phyloP scores from a whole-genome alignment of 352 stramenopile species.

The Phytophthora megakarya region DNA sequence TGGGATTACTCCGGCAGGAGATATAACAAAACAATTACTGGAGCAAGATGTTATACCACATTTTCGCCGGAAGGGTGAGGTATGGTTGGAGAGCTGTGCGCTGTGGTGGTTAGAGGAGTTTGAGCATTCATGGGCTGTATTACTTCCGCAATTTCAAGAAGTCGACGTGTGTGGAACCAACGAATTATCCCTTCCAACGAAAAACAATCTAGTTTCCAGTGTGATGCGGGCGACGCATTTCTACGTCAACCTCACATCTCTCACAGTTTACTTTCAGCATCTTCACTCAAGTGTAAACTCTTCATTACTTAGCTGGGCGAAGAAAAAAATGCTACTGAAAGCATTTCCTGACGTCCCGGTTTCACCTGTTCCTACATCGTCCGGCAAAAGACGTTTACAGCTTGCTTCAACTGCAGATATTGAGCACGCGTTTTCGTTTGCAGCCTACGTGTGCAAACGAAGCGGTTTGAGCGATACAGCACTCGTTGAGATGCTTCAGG shows the following conservation, averaged over 20 bases:
- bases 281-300: conserved; percentile 71
- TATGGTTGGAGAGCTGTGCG: conserved; percentile 80
- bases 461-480: conserved; percentile 82
- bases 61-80: conserved; percentile 62
- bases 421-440: conserved; percentile 84
- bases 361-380: conserved; percentile 8
- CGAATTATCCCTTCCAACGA: conserved; percentile 8
- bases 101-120: conserved; percentile 88
- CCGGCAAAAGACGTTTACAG: conserved; percentile 28
- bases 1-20: conserved; percentile 65
- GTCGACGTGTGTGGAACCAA: conserved; percentile 48
- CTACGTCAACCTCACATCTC: conserved; percentile 85
- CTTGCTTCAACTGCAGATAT: conserved; percentile 74
- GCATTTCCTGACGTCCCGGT: conserved; percentile 27
- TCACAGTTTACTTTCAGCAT: conserved; percentile 86
- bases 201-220: conserved; percentile 40
- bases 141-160: conserved; percentile 69
- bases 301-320: conserved; percentile 67
- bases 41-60: conserved; percentile 71
- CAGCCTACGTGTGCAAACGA: conserved; percentile 84
- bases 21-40: conserved; percentile 58
- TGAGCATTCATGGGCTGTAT: conserved; percentile 73
- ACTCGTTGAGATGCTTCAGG: conserved; percentile 86
- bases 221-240: conserved; percentile 67
- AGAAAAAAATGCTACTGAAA: conserved; percentile 48